Evolutionary conservation across 106 monocot genomes (phyloP), one percentile per base, ranked within the genome.

Genomic region (Dendrobium huoshanense): DNA sequence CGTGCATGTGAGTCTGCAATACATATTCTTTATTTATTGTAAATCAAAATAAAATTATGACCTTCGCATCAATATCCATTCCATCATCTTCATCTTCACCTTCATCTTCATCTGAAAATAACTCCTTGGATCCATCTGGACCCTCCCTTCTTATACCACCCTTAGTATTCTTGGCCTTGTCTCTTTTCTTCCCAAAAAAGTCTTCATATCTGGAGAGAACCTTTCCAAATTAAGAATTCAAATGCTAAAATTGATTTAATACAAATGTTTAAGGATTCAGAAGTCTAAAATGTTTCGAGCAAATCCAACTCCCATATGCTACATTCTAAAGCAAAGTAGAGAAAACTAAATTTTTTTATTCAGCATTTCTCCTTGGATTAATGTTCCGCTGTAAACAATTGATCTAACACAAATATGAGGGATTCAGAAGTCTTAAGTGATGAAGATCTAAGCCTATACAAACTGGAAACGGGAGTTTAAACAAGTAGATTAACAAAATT

Each of bases 161-260:
- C 55, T 70, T 79, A 55, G 81, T 79, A 43, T 65, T 75, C 29
- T 27, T 54, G 55, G 72, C 72, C 72, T 75, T 88, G 54, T 83
- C 84, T 55, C 81, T 85, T 58, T 87, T 88, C 55, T 78, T 64
- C 65, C 85, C 87, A 77, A 87, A 99, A 41, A 99, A 99, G 78
- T 99, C 95, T 83, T 91, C 87, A 84, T 93, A 99, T 81, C 95
- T 99, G 88, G 48, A 85, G 51, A 56, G 58, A 27, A 25, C 10
- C 20, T 20, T 67, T 33, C 25, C 59, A 41, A 5, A 70, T 18
- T 44, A 49, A 73, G 10, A 47, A 77, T 83, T 3, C 7, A 29
- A 10, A 9, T 73, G 31, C 31, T 41, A 47, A 75, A 29, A 29
- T 65, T 67, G 11, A 17, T 54, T n/a, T 44, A 72, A 55, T 9